Percentiles rank a stretch among this genome's conserved stretches.
Conservation (phyloP, 371 early-diverging fungal genomes). For the Mortierella sp. region DNA sequence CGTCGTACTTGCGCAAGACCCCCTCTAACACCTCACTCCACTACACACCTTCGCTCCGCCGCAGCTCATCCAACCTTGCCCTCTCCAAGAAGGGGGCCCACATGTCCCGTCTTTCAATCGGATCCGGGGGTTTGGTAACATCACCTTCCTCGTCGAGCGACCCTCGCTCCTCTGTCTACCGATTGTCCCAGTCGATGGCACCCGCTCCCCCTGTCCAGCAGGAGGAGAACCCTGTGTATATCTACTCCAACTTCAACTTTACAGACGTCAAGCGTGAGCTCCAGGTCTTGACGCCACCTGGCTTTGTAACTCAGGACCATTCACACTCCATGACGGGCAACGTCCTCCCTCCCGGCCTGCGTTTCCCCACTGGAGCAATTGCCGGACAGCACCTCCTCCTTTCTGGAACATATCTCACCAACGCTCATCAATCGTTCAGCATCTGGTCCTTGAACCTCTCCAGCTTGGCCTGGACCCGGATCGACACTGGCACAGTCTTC, state of each 20-base stretch:
- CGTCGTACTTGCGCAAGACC: slow-evolving; percentile 28
- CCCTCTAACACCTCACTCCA: slow-evolving; percentile 22
- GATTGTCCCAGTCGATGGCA: slow-evolving; percentile 25
- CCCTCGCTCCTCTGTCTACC: slow-evolving; percentile 30
- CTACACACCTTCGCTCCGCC: slow-evolving; percentile 27
- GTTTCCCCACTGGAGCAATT: slow-evolving; percentile 77
- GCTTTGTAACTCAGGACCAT: slow-evolving; percentile 68
- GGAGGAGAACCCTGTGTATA: slow-evolving; percentile 62
- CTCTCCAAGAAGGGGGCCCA: slow-evolving; percentile 26
- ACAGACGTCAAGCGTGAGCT: slow-evolving; percentile 78
- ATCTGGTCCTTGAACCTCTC: slow-evolving; percentile 79
- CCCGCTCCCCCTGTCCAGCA: slow-evolving; percentile 29
- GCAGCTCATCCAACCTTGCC: slow-evolving; percentile 32
- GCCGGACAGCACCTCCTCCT: slow-evolving; percentile 78
- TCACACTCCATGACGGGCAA: slow-evolving; percentile 71
- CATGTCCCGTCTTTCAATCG: slow-evolving; percentile 39
- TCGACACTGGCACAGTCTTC: slow-evolving; percentile 75
- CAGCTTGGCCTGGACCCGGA: slow-evolving; percentile 73
- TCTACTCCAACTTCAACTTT: slow-evolving; percentile 87
- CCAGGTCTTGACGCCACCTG: slow-evolving; percentile 69
- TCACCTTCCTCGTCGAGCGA: slow-evolving; percentile 27
- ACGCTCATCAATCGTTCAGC: slow-evolving; percentile 73
- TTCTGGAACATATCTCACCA: slow-evolving; percentile 79
- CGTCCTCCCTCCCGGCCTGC: slow-evolving; percentile 77
- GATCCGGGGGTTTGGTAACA: slow-evolving; percentile 17